Evolutionary conservation across 768 basidiomycete species (phyloP).

Genomic region (Collybia nuda): DNA sequence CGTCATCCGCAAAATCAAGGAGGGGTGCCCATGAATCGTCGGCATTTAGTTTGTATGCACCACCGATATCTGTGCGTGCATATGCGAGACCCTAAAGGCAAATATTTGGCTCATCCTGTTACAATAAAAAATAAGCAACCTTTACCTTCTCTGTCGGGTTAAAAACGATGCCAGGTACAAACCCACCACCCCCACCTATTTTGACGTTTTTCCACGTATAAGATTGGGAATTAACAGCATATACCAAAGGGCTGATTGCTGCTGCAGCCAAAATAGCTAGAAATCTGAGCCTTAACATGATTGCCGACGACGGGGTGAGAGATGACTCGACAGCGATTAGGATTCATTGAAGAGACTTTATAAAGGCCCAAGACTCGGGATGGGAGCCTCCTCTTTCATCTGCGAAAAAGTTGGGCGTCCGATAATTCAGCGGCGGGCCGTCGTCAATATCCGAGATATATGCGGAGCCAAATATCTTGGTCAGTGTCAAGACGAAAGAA

Average conservation of each 20-base stretch:
- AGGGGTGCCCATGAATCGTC: constrained; percentile 65
- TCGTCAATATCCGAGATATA: constrained; percentile 18
- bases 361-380: constrained; percentile 2
- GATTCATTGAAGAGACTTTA: constrained; percentile 2
- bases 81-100: constrained; percentile 50
- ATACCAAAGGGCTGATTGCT: constrained; percentile 24
- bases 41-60: constrained; percentile 60
- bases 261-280: constrained; percentile 29
- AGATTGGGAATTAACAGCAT: constrained; percentile 43
- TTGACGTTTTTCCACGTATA: constrained; percentile 69
- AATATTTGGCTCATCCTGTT: not conserved
- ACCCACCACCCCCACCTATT: constrained; percentile 47
- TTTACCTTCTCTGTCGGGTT: constrained; percentile 50
- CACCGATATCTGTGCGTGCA: constrained; percentile 69
- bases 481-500: not conserved
- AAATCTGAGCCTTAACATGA: constrained; percentile 30
- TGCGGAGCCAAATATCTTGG: constrained; percentile 10
- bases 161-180: constrained; percentile 60
- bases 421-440: constrained; percentile 20
- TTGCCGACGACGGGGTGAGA: constrained; percentile 3
- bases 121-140: not conserved
- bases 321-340: not conserved
- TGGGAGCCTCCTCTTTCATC: not conserved
- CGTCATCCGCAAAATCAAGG: constrained; percentile 49
- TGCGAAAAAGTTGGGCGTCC: constrained; percentile 3